phyloP scores from a whole-genome alignment of 352 stramenopile species.

The Phytophthora pistaciae region DNA sequence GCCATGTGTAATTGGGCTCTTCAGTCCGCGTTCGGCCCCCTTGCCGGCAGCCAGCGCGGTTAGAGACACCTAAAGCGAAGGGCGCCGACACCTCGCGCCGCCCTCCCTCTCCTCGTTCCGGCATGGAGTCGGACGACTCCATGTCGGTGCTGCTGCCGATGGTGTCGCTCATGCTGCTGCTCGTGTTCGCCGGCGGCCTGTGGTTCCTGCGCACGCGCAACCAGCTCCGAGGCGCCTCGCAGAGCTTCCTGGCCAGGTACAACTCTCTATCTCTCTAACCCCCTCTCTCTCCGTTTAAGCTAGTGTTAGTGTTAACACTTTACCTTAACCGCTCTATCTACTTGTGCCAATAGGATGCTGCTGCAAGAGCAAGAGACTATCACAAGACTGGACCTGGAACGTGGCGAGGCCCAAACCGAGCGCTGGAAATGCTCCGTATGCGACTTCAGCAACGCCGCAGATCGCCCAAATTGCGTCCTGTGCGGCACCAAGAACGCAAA shows the following conservation, averaged over 20 bases:
- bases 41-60: neutral
- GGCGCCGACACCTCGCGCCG: neutral
- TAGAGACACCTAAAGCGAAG: constrained; percentile 5
- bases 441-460: constrained; percentile 80
- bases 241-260: constrained; percentile 58
- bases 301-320: neutral
- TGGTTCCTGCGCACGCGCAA: constrained; percentile 73
- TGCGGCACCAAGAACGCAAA: constrained; percentile 78
- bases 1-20: constrained; percentile 9
- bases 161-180: constrained; percentile 71
- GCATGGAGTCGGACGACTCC: constrained; percentile 38
- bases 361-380: constrained; percentile 65
- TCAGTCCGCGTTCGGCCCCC: constrained; percentile 18
- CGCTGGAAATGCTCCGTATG: constrained; percentile 84
- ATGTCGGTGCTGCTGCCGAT: constrained; percentile 81
- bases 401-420: constrained; percentile 64
- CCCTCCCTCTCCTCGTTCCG: neutral
- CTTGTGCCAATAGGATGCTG: constrained; percentile 40
- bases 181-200: constrained; percentile 69
- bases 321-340: neutral
- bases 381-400: constrained; percentile 79
- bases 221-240: constrained; percentile 39
- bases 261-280: neutral
- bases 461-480: constrained; percentile 67
- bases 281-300: neutral